These are phyloP conservation scores for Calonectria henricotiae DNA, from an alignment of 2,329 filamentous ascomycete species.

Conservation along the genomic window DNA sequence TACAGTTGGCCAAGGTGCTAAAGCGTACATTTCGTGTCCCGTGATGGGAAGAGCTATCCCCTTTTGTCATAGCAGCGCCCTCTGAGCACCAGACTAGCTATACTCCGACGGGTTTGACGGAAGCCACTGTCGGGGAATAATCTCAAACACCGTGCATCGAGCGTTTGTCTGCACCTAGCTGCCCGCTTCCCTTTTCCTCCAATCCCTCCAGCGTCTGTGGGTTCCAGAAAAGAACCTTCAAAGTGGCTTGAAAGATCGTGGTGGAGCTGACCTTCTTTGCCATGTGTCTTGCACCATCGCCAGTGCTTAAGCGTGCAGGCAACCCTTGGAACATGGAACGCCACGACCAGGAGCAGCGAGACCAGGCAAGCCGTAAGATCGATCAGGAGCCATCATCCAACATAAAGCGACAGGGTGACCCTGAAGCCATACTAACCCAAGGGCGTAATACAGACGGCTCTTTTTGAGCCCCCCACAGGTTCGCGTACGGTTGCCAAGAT, in stretches of 20 bases:
- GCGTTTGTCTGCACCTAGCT: background rate
- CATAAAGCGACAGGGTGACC: background rate
- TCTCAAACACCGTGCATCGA: constrained; percentile 9
- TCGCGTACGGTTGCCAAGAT: background rate
- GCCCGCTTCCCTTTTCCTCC: background rate
- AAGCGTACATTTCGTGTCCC: background rate
- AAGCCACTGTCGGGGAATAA: constrained; percentile 11
- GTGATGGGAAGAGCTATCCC: constrained; percentile 11
- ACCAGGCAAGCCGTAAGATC: background rate
- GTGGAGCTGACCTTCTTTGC: background rate
- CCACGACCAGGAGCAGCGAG: background rate
- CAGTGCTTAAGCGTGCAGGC: constrained; percentile 23
- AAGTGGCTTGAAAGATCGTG: background rate
- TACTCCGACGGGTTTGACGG: constrained; percentile 2
- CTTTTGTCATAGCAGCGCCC: constrained; percentile 17
- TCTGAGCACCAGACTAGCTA: background rate
- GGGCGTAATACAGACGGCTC: background rate
- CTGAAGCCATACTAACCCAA: constrained; percentile 1
- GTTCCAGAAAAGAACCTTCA: background rate
- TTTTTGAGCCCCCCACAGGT: background rate
- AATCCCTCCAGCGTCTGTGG: background rate
- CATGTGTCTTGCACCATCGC: constrained; percentile 18
- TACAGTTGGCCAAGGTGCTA: constrained; percentile 10
- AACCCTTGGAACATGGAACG: constrained; percentile 16
- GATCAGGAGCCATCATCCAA: background rate